These are phyloP conservation scores for Eucalyptus guilfoylei DNA, from an alignment of 345 rosid genomes.

Conservation along the genomic window DNA sequence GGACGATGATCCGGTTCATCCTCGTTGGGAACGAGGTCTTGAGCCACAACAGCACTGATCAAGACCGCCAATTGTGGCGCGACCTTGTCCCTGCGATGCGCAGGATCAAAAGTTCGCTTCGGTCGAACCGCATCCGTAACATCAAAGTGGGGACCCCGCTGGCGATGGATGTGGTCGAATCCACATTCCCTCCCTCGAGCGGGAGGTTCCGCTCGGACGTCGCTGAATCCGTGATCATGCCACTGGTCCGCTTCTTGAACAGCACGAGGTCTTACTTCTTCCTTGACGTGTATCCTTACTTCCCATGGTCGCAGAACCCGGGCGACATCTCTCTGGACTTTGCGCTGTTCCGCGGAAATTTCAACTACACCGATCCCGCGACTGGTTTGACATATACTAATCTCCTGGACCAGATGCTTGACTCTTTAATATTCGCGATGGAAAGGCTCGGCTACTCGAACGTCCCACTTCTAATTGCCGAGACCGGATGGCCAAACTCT, in stretches of 20 bases:
- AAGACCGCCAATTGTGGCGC: slow-evolving; percentile 22
- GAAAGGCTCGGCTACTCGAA: slow-evolving; percentile 40
- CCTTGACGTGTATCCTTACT: slow-evolving; percentile 72
- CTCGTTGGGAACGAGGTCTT: slow-evolving; percentile 72
- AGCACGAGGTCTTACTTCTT: slow-evolving; percentile 58
- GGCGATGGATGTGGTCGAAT: slow-evolving; percentile 51
- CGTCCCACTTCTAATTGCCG: slow-evolving; percentile 43
- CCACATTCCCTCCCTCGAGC: slow-evolving; percentile 61
- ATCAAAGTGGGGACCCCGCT: slow-evolving; percentile 68
- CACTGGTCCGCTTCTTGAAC: slow-evolving; percentile 53
- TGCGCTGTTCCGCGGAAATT: slow-evolving; percentile 34
- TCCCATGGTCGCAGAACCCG: slow-evolving; percentile 52
- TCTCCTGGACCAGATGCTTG: slow-evolving; percentile 78
- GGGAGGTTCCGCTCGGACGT: slow-evolving; percentile 48
- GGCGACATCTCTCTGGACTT: slow-evolving; percentile 19
- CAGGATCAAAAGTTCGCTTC: slow-evolving; percentile 29
- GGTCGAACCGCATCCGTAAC: slow-evolving; percentile 20
- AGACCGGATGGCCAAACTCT: slow-evolving; percentile 79
- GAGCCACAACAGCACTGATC: slow-evolving; percentile 29
- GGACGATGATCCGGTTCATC: slow-evolving; percentile 36
- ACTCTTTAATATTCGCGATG: slow-evolving; percentile 49
- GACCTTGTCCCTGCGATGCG: slow-evolving; percentile 65
- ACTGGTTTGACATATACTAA: slow-evolving; percentile 47
- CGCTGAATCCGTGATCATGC: slow-evolving; percentile 28
- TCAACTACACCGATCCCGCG: slow-evolving; percentile 37